phyloP scores from a whole-genome alignment of 257 asterid genomes.

The Solanum chmielewskii region DNA sequence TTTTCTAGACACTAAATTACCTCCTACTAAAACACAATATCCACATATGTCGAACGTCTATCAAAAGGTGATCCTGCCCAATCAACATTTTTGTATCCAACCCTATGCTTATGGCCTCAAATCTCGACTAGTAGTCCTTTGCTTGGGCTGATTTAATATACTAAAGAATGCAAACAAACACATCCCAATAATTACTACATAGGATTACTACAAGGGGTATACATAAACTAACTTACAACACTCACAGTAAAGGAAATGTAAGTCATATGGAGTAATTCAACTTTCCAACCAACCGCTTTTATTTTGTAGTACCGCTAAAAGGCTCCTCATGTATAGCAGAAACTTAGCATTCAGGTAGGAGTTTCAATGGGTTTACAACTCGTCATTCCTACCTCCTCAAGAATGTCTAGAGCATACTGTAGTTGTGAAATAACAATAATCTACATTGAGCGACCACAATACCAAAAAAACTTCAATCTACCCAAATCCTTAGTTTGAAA shows the following conservation, averaged over 20 bases:
- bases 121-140: neutral
- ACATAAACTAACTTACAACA: neutral
- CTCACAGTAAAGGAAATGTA: neutral
- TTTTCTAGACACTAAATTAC: neutral
- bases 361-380: neutral
- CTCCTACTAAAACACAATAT: neutral
- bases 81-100: neutral
- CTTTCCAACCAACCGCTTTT: neutral
- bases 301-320: neutral
- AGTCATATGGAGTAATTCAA: neutral
- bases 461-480: neutral
- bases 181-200: neutral
- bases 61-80: neutral
- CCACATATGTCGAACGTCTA: neutral
- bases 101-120: neutral
- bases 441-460: neutral
- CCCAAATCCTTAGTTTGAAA: neutral
- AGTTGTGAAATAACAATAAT: neutral
- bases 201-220: neutral
- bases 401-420: neutral
- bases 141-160: neutral
- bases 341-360: neutral
- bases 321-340: neutral
- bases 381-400: neutral
- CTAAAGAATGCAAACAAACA: neutral